Evolutionary conservation across 192 early-diverging fungal species (phyloP).

Genomic region (Coemansia aciculifera): DNA sequence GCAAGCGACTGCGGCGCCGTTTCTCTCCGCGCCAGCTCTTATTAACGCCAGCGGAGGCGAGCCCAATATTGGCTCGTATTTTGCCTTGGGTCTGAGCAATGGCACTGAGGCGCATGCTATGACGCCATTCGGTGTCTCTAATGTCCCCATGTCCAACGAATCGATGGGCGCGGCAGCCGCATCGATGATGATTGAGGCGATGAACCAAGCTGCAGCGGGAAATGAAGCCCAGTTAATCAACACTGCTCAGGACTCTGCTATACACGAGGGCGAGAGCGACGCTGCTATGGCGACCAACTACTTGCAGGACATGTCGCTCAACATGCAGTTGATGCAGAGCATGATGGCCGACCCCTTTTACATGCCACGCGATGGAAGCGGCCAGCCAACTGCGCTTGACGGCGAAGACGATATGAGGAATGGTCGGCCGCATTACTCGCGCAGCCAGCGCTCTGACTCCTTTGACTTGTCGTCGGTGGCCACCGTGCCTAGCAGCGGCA

Average conservation of each 20-base stretch:
- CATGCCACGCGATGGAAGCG: neutral
- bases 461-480: constrained; percentile 45
- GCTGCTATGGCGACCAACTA: neutral
- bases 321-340: constrained; percentile 47
- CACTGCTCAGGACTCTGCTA: neutral
- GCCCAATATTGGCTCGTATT: constrained; percentile 43
- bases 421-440: neutral
- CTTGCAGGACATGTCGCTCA: constrained; percentile 18
- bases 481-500: constrained; percentile 20
- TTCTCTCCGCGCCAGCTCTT: constrained; percentile 49
- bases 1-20: constrained; percentile 22
- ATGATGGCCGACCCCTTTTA: constrained; percentile 35
- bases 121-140: constrained; percentile 14
- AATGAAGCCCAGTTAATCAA: neutral
- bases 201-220: constrained; percentile 20
- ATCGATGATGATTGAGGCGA: constrained; percentile 22
- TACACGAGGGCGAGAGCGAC: neutral
- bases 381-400: neutral
- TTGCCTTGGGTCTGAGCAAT: constrained; percentile 23
- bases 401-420: neutral
- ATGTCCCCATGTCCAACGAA: neutral
- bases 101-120: constrained; percentile 5
- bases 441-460: constrained; percentile 41
- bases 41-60: constrained; percentile 43
- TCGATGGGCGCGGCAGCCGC: constrained; percentile 1